Evolutionary conservation across 805 yeast genomes (phyloP), one percentile per base, ranked within the genome.

Genomic region (Isabelozyma heimii): DNA sequence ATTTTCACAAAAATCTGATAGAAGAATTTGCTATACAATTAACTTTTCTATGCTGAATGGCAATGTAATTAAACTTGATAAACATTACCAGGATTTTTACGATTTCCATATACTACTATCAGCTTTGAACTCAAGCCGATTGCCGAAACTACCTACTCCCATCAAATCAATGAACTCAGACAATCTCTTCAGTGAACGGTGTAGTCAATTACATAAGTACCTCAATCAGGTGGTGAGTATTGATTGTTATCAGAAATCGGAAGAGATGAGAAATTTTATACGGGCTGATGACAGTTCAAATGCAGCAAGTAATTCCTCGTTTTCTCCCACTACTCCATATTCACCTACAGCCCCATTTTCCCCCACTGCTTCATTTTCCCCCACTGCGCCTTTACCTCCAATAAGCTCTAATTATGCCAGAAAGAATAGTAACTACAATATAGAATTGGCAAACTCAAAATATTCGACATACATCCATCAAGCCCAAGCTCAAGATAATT

Each of bases 41-140:
- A 70, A 64, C 30, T 48, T 66, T 6, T 48, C 47, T 4, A 52
- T 58, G 46, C 45, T 50, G 14, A 54, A 62, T 37, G 58, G 57
- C 24, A 58, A 57, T 30, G 49, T 40, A 2, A 16, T 65, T 4
- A 61, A 55, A 45, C 43, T 70, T 17, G 65, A 65, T 30, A 72
- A 70, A 49, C 52, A 55, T 37, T 71, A 72, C 52, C 69, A 69
- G 46, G 74, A 72, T 39, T 70, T 73, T 43, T 70, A 69, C 53
- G 53, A 65, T 28, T 56, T 73, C 40, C 75, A 71, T 48, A 37
- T 56, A 8, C 40, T 44, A 1, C 49, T 67, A 27, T 51, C 47
- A 14, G 40, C 42, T 37, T 44, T 2, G 42, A 49, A 42, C 47
- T 38, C 33, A 12, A 43, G 37, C 7, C 52, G 45, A 35, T 55